A percentile compares a stretch with the other conserved stretches of the same genome.
Evolutionary conservation across 768 basidiomycete genomes (phyloP).

Genomic region (Suillus weaverae): DNA sequence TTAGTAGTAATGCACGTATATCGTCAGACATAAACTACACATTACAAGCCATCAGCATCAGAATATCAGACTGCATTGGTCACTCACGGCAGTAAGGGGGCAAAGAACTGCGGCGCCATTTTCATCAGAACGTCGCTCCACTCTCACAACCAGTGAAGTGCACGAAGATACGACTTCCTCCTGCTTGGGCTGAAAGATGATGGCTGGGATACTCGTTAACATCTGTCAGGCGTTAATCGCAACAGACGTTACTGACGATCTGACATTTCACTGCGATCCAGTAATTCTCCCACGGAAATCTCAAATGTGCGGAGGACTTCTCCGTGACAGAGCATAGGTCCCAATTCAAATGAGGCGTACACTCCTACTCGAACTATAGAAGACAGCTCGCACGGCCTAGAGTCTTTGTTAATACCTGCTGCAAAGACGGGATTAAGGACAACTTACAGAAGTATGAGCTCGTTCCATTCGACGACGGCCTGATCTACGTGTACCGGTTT

Average conservation of each 20-base stretch:
- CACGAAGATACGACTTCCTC: not conserved
- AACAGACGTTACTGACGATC: not conserved
- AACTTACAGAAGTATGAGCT: not conserved
- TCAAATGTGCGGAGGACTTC: slow-evolving; percentile 6
- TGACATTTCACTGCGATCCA: not conserved
- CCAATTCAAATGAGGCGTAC: slow-evolving; percentile 12
- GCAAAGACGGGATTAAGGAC: not conserved
- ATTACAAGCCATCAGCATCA: not conserved
- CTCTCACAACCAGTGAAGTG: not conserved
- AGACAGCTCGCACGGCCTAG: not conserved
- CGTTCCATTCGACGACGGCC: slow-evolving; percentile 3
- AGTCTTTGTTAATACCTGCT: not conserved
- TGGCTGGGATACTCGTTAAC: not conserved
- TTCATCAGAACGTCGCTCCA: not conserved
- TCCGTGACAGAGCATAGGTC: slow-evolving; percentile 8
- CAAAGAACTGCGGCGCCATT: not conserved
- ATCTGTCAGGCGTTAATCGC: too few relatives aligned
- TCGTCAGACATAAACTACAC: not conserved
- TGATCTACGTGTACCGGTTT: not conserved
- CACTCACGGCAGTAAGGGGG: not conserved
- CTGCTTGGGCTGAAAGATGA: not conserved
- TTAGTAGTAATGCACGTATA: not conserved
- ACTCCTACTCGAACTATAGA: not conserved
- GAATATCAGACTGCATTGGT: not conserved
- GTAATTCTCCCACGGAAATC: not conserved